Evolutionary conservation across 192 early-diverging fungal genomes (phyloP).

Genomic region (Rhizophagus prolifer): DNA sequence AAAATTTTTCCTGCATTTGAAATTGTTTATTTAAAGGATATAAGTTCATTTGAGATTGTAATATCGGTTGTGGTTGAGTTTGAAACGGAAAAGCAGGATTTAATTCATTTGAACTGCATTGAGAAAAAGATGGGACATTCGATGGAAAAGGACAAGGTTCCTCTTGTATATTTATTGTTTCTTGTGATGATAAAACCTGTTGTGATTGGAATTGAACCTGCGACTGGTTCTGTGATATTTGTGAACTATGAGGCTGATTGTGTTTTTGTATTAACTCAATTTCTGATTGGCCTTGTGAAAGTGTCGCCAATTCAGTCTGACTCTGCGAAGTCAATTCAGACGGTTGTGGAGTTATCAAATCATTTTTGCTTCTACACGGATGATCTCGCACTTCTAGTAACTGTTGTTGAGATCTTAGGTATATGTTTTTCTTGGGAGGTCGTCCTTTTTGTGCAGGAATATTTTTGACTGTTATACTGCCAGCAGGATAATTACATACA

Average conservation of each 20-base stretch:
- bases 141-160: background rate
- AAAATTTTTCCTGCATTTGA: background rate
- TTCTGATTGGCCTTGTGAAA: too few species aligned
- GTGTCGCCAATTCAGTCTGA: too few species aligned
- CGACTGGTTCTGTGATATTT: too few species aligned
- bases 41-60: background rate
- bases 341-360: too few species aligned
- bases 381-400: too few species aligned
- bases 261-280: too few species aligned
- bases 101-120: background rate
- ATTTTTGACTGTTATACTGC: slow-evolving; percentile 13
- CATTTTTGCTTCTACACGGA: too few species aligned
- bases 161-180: background rate
- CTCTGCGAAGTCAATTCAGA: too few species aligned
- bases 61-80: background rate
- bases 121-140: background rate
- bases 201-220: too few species aligned
- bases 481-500: slow-evolving; percentile 15
- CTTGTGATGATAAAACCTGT: background rate
- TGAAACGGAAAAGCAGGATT: background rate
- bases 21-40: background rate
- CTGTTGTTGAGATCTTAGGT: background rate
- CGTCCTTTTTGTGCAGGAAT: slow-evolving; percentile 18
- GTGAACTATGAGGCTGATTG: too few species aligned
- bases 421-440: background rate